Evolutionary conservation across 371 early-diverging fungal species (phyloP).

Genomic region (Catenaria anguillulae): DNA sequence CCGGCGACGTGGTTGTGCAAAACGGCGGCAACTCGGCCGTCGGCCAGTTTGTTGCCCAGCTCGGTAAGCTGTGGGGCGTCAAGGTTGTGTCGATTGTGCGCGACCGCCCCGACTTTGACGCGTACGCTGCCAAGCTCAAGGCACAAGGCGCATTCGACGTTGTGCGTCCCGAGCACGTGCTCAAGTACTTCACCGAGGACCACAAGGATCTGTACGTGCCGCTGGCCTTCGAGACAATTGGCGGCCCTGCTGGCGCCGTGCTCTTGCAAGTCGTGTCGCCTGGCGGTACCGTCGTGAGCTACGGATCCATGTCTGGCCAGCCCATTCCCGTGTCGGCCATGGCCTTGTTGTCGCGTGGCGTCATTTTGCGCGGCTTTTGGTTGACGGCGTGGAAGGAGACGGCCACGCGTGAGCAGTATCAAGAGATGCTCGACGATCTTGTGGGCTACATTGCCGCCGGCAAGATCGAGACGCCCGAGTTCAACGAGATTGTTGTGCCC

Average conservation of each 20-base stretch:
- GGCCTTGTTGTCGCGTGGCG: constrained; percentile 66
- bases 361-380: constrained; percentile 76
- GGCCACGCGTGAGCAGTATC: neutral
- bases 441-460: neutral
- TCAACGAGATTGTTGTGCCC: neutral
- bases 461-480: neutral
- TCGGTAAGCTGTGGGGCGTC: constrained; percentile 59
- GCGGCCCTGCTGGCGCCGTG: neutral
- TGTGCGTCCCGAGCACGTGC: neutral
- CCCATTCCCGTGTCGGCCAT: constrained; percentile 70
- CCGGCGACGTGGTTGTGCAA: constrained; percentile 79
- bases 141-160: constrained; percentile 18
- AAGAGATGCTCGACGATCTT: neutral
- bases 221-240: neutral
- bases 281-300: neutral
- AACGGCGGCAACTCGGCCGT: constrained; percentile 90
- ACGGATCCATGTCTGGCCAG: constrained; percentile 57
- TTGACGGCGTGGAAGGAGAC: constrained; percentile 60
- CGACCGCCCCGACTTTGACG: constrained; percentile 49
- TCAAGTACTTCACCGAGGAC: neutral
- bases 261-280: neutral
- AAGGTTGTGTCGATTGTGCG: constrained; percentile 82
- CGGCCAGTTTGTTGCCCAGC: constrained; percentile 87
- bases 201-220: neutral
- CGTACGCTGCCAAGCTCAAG: constrained; percentile 33